These are phyloP conservation scores for Fraxinus sp. DNA, from an alignment of 305 asterid genomes.

Conservation along the genomic window DNA sequence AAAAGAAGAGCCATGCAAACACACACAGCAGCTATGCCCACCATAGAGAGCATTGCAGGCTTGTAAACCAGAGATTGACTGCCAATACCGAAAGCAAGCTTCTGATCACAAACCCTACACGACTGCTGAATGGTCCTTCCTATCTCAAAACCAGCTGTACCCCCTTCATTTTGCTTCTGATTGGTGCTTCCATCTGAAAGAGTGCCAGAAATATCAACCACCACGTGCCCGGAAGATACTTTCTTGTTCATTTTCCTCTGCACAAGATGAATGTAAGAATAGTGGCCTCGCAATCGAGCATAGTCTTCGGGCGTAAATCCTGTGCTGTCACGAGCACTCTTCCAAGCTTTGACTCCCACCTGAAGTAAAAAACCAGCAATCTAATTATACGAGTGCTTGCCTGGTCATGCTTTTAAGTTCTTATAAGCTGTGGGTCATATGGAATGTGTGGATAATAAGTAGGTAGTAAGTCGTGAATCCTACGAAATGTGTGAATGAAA, in stretches of 20 bases:
- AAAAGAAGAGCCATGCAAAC: conserved; percentile 79
- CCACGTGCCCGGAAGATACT: conserved; percentile 44
- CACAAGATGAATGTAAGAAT: conserved; percentile 61
- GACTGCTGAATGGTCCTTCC: conserved; percentile 25
- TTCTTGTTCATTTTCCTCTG: conserved; percentile 60
- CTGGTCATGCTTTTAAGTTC: background rate
- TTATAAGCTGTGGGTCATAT: background rate
- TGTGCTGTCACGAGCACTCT: conserved; percentile 52
- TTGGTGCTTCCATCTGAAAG: conserved; percentile 31
- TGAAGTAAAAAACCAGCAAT: conserved; percentile 20
- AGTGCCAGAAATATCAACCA: conserved; percentile 46
- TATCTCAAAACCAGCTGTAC: conserved; percentile 42
- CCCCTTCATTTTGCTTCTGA: conserved; percentile 36
- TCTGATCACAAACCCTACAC: conserved; percentile 50
- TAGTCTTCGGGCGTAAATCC: conserved; percentile 71
- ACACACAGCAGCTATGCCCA: conserved; percentile 77
- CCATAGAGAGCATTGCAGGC: conserved; percentile 73
- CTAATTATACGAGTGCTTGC: background rate
- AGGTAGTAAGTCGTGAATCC: background rate
- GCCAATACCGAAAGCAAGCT: conserved; percentile 36
- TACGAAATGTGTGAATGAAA: background rate
- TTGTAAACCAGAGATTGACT: conserved; percentile 47
- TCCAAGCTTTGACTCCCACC: conserved; percentile 75
- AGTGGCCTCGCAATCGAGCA: conserved; percentile 73
- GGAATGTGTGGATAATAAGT: background rate